Evolutionary conservation across 2,329 filamentous ascomycete genomes (phyloP), one percentile per base, ranked within the genome.

Genomic region (Fusarium irregulare): DNA sequence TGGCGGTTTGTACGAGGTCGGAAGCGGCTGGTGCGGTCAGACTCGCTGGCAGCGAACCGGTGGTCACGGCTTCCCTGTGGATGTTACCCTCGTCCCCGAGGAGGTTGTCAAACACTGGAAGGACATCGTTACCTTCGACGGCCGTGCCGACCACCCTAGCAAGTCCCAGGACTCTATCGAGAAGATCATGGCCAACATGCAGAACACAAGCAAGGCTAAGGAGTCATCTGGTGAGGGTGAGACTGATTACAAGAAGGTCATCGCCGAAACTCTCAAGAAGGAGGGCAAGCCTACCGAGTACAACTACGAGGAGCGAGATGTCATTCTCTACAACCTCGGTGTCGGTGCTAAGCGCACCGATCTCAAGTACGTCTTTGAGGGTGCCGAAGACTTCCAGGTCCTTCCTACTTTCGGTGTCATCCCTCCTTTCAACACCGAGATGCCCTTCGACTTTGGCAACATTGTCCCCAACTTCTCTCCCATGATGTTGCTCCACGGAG

Each of bases 401-500:
- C 86, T 98, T 56, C 96, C 96, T 56, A 97, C 94, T n/a, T 99
- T 93, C 77, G 96, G 94, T 79, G 96, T 98, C 68, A 91, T 99
- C 75, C 96, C 96, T n/a, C 92, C 91, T 76, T 98, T 98, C 84
- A 92, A 92, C 82, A 91, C 93, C 65, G 87, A 92, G 72, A 84
- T 90, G 66, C 93, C 95, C 28, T 98, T 92, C 85, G 89, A 86
- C 80, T 87, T 96, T 76, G 88, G 90, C 77, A 89, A 94, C 60
- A 88, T 99, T 66, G 92, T 98, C 28, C 94, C 94, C 80, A 97
- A 98, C 86, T 99, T 98, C 86, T 93, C 89, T 40, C 95, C 94
- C 67, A 98, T 97, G 93, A 98, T 98, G 94, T 89, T 99, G 53
- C 91, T 99, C 25, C 96, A 99, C 84, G 96, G 96, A 78, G 96